Base-by-base conservation (phyloP, 2,329 filamentous ascomycete species). In the Lecanoromycetidae sp. region DNA sequence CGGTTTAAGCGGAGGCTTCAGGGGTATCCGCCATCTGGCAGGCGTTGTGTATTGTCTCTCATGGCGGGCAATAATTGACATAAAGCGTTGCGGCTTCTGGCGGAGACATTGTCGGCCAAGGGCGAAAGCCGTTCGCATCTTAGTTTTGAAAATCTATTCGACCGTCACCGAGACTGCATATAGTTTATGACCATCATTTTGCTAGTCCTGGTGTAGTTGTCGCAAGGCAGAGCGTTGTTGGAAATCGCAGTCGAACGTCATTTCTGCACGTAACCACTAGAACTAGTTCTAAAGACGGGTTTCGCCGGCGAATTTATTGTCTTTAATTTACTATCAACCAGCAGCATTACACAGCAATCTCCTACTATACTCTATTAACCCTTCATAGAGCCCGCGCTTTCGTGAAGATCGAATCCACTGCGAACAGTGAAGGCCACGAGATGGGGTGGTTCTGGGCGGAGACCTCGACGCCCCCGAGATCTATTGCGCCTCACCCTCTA, bases 371-470 rank as follows among this genome's bases (percentile, higher is more conserved):
- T n/a, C n/a, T n/a, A n/a, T n/a, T n/a, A n/a, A n/a, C n/a, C n/a
- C n/a, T n/a, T n/a, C n/a, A n/a, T 9, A 26, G 12, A 39, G n/a
- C 12, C 1, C 26, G n/a, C n/a, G n/a, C n/a, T n/a, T n/a, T n/a
- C n/a, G n/a, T n/a, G n/a, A n/a, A n/a, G n/a, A n/a, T n/a, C n/a
- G n/a, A n/a, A n/a, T n/a, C n/a, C n/a, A n/a, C n/a, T n/a, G n/a
- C n/a, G n/a, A n/a, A n/a, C n/a, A n/a, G n/a, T n/a, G n/a, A n/a
- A n/a, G n/a, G n/a, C n/a, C n/a, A n/a, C n/a, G n/a, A 8, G 12
- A 82, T 82, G 79, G 79, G 79, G 58, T 83, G 79, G 79, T 82
- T 83, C 57, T 83, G 79, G 79, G 76, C 78, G 65, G 77, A 82
- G 51, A 58, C 67, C 17, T 61, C 63, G 45, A 55, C 68, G 45